Percentiles rank a stretch among this genome's conserved stretches.
Conservation (phyloP, 352 stramenopile species). For the Plasmopara viticola region DNA sequence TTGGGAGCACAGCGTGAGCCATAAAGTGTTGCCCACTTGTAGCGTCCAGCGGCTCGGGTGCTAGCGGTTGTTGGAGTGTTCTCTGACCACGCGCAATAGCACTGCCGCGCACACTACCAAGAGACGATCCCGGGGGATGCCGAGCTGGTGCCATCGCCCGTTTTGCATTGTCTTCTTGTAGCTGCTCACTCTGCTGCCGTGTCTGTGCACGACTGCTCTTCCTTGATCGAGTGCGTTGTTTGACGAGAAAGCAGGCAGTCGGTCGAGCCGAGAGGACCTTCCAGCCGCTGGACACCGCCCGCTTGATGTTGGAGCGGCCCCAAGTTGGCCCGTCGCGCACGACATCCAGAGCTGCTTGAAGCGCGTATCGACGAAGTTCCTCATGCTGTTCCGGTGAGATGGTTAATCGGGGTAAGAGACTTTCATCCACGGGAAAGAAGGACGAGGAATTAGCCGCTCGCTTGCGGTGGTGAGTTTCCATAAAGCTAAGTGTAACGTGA, state of each 20-base stretch:
- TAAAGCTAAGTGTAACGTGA: slow-evolving; percentile 4
- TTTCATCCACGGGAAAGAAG: slow-evolving; percentile 54
- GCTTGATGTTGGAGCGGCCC: slow-evolving; percentile 51
- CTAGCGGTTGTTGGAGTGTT: slow-evolving; percentile 12
- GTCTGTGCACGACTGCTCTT: slow-evolving; percentile 12
- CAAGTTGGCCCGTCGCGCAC: slow-evolving; percentile 58
- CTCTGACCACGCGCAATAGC: slow-evolving; percentile 6
- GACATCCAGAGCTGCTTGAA: slow-evolving; percentile 40
- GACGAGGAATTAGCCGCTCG: slow-evolving; percentile 29
- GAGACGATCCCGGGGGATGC: slow-evolving; percentile 17
- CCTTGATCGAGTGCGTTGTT: slow-evolving; percentile 33
- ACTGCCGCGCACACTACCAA: slow-evolving; percentile 18
- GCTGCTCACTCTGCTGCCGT: slow-evolving; percentile 2
- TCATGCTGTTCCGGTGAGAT: slow-evolving; percentile 51
- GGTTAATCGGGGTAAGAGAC: slow-evolving; percentile 38
- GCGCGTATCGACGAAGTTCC: slow-evolving; percentile 52
- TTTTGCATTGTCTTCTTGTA: slow-evolving; percentile 19
- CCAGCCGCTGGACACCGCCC: slow-evolving; percentile 41
- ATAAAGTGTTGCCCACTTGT: slow-evolving; percentile 52
- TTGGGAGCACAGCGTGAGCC: slow-evolving; percentile 41
- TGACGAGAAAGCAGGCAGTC: slow-evolving; percentile 51
- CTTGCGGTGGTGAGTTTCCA: slow-evolving; percentile 28
- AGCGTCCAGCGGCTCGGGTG: slow-evolving; percentile 20
- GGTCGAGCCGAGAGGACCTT: slow-evolving; percentile 40
- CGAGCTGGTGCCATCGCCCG: slow-evolving; percentile 11